phyloP scores from a whole-genome alignment of 495 filamentous ascomycete species.

The Neurospora sp. region DNA sequence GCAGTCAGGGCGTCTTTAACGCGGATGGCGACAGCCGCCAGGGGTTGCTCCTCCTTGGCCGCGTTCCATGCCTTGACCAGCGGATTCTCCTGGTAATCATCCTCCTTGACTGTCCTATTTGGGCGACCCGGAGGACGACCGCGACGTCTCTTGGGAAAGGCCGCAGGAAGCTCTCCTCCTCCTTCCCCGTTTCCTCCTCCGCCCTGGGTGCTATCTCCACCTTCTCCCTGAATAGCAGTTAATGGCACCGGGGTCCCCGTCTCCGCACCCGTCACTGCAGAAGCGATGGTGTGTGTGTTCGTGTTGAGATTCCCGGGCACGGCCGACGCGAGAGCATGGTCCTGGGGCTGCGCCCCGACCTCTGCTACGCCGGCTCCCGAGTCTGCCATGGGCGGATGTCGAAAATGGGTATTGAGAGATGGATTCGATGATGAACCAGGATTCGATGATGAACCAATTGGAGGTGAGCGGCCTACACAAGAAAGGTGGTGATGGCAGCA shows the following conservation, averaged over 20 bases:
- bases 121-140: conserved; percentile 25
- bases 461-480: conserved; percentile 20
- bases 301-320: neutral
- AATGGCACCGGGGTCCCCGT: neutral
- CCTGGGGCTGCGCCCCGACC: neutral
- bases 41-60: conserved; percentile 15
- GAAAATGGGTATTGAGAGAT: neutral
- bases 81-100: conserved; percentile 19
- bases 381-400: neutral
- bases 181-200: neutral
- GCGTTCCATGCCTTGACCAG: conserved; percentile 22
- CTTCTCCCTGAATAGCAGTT: neutral
- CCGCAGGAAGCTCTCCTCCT: conserved; percentile 9
- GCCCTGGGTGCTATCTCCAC: neutral
- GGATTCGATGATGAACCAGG: neutral
- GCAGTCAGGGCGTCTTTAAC: conserved; percentile 21
- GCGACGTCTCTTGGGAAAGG: conserved; percentile 23
- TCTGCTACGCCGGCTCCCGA: neutral
- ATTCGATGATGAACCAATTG: neutral
- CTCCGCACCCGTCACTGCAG: neutral
- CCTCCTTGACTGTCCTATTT: conserved; percentile 20
- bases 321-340: neutral
- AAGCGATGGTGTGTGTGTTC: neutral
- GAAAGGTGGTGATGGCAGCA: conserved; percentile 9
- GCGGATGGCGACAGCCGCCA: conserved; percentile 12